These are phyloP conservation scores for Neofusicoccum ribis DNA, from an alignment of 2,329 filamentous ascomycete genomes.

Conservation along the genomic window DNA sequence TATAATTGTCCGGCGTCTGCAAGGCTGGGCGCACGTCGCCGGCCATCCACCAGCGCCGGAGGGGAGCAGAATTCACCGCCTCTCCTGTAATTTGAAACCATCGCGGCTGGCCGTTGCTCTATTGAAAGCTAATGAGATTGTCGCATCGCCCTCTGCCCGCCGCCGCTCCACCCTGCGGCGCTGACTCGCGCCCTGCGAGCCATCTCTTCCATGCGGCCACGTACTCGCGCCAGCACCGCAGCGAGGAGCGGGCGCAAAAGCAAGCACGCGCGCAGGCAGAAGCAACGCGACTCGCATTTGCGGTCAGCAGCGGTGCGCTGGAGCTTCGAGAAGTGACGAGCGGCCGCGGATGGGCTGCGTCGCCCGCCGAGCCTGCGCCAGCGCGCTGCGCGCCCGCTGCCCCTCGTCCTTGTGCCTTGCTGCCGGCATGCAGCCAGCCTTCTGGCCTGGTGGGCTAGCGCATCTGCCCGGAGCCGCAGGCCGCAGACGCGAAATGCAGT, in stretches of 20 bases:
- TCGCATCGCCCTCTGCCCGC: slow-evolving; percentile 13
- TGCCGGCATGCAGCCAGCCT: slow-evolving; percentile 16
- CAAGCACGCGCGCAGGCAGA: slow-evolving; percentile 9
- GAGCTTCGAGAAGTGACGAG: slow-evolving; percentile 17
- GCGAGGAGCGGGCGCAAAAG: slow-evolving; percentile 11
- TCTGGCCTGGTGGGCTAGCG: slow-evolving; percentile 8
- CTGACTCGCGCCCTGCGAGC: slow-evolving; percentile 11
- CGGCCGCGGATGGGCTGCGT: background rate
- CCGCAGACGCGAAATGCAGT: slow-evolving; percentile 15
- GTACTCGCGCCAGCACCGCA: slow-evolving; percentile 15
- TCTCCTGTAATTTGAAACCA: slow-evolving; percentile 21
- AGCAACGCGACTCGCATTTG: slow-evolving; percentile 18
- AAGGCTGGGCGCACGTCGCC: slow-evolving; percentile 8
- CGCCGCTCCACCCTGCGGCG: slow-evolving; percentile 14
- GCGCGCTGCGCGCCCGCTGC: slow-evolving; percentile 9
- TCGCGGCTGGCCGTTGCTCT: slow-evolving; percentile 14
- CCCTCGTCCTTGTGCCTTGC: slow-evolving; percentile 16
- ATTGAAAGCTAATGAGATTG: slow-evolving; percentile 20
- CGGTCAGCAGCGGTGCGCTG: slow-evolving; percentile 13
- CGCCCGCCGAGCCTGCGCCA: slow-evolving; percentile 11
- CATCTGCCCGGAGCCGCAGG: slow-evolving; percentile 19
- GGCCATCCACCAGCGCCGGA: slow-evolving; percentile 14
- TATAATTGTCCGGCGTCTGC: slow-evolving; percentile 15
- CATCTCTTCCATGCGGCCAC: slow-evolving; percentile 1
- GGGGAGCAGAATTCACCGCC: slow-evolving; percentile 18